Base-by-base conservation (phyloP, 495 filamentous ascomycete species). In the Opeltia flavorubescens region DNA sequence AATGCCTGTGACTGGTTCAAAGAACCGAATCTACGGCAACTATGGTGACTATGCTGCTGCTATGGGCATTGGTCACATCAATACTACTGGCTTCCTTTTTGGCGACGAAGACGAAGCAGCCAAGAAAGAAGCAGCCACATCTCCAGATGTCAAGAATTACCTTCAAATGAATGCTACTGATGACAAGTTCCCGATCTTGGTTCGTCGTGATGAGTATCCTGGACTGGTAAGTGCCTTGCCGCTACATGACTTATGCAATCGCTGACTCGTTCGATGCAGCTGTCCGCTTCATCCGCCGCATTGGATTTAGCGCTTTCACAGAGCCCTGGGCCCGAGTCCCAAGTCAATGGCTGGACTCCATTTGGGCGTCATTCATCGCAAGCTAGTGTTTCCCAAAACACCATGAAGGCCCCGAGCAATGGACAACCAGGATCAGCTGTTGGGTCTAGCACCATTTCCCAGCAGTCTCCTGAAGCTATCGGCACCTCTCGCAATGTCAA, bases 11-110 rank as follows among this genome's bases (percentile, higher is more conserved):
- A 82, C 79, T 41, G 66, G 70, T 31, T 58, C 68, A 46, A 77
- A 75, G 51, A 75, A 70, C 51, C 74, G 83, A 34, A 70, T 69
- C 23, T 78, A 80, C 35, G 55, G 64, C 12, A 67, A 63, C 21
- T 54, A 67, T 8, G 59, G 68, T 28, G 66, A 68, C 43, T 68
- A 52, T 31, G 71, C 55, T 58, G 56, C 39, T 52, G 62, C 6
- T 53, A 62, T 61, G 55, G 71, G 67, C 26, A 76, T 77, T 52
- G 88, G 76, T 50, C 76, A 76, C 39, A 83, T 83, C 64, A 84
- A 91, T 58, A 86, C 83, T 5, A 71, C 85, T 12, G 78, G 81
- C 35, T 93, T 88, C 57, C 68, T 95, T 7, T 93, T 94, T 55
- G 82, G 80, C 28, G 82, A 81, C 58, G 87, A 95, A 52, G 84